Evolutionary conservation across 225 moss, liverwort and hornwort genomes (phyloP).

Genomic region (Anthoceros angustus): DNA sequence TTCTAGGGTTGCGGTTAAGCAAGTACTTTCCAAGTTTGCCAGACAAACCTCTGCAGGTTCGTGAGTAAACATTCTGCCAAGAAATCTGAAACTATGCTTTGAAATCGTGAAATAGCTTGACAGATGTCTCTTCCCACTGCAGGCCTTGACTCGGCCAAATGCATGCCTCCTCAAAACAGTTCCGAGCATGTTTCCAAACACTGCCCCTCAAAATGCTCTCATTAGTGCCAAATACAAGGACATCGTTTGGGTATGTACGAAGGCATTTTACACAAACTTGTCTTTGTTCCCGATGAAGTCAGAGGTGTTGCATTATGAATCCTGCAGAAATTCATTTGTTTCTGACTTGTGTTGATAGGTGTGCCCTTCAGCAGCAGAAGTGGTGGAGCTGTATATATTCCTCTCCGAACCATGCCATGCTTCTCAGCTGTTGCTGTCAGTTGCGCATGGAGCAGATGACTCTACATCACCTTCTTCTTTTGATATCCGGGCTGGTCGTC

Average conservation of each 20-base stretch:
- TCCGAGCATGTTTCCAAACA: conserved; percentile 56
- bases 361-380: conserved; percentile 61
- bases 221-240: conserved; percentile 69
- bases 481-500: conserved; percentile 61
- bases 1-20: conserved; percentile 62
- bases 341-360: conserved; percentile 29
- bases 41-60: conserved; percentile 75
- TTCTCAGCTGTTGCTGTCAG: conserved; percentile 71
- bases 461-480: conserved; percentile 58
- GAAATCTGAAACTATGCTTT: background rate
- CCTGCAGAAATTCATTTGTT: background rate
- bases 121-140: conserved; percentile 10
- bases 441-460: conserved; percentile 84
- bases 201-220: conserved; percentile 46
- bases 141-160: conserved; percentile 81
- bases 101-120: background rate
- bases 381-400: conserved; percentile 66
- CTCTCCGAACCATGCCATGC: conserved; percentile 87
- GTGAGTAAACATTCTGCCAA: background rate
- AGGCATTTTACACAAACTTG: background rate
- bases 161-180: conserved; percentile 72
- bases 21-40: conserved; percentile 87
- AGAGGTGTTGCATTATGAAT: background rate
- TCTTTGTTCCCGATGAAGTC: background rate
- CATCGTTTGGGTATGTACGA: conserved; percentile 52